Evolutionary conservation across 2,329 filamentous ascomycete genomes (phyloP), one percentile per base, ranked within the genome.

Genomic region (Fusarium sp.): DNA sequence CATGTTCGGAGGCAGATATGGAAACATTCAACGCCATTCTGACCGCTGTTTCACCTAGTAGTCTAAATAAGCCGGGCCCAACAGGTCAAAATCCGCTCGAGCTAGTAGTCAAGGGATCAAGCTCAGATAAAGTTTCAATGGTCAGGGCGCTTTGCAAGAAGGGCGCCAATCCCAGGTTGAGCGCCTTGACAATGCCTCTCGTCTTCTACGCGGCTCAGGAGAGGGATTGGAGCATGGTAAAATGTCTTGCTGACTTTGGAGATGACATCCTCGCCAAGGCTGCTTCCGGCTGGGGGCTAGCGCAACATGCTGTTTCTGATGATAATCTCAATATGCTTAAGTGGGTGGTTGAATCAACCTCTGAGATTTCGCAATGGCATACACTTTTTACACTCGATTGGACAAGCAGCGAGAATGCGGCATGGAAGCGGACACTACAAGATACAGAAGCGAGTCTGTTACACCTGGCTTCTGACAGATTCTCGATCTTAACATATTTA

Each of bases 111-210:
- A 22, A 11, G 7, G 55, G 55, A 15, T 15, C 9, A 6, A 38
- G 22, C 4, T 13, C 5, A 4, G 22, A 57, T 3, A 52, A 44
- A 8, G 14, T 3, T 4, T 5, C 17, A 3, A n/a, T 44, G 1
- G 13, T 52, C 15, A 22, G 26, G n/a, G 55, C 31, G 9, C 17
- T 57, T 5, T 21, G 24, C 3, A 7, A 43, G 1, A 57, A 28
- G 6, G 31, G 31, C 3, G 3, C 31, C 5, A 11, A 14, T 15
- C 7, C 15, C 2, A 13, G 13, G 4, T 1, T 19, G 4, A 11
- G 0, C 1, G 3, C 4, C 1, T 7, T 8, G 1, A 4, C 19
- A 14, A 5, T 2, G 1, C 28, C 55, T 1, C 19, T 52, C 0
- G 36, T 57, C 5, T 1, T 38, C 17, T 7, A 22, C 3, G 55